A percentile compares a stretch with the other conserved stretches of the same genome.
Conservation (phyloP, 2,329 filamentous ascomycete species). For the Hymenoscyphus occultus region DNA sequence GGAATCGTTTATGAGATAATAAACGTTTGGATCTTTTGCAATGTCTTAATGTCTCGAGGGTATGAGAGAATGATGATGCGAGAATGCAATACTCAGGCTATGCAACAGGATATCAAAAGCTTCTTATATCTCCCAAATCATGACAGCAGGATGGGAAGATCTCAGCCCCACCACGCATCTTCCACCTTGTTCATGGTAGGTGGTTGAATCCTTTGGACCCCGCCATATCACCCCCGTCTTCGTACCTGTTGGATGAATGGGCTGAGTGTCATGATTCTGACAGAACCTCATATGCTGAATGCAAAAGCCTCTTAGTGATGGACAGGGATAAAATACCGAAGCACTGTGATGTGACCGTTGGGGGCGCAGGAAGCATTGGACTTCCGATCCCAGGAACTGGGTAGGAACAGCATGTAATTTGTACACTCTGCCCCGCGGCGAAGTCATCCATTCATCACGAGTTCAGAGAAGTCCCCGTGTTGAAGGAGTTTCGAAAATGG, state of each 20-base stretch:
- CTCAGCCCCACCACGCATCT: not conserved
- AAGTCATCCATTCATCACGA: not conserved
- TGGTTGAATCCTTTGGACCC: not conserved
- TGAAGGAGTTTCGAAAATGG: not conserved
- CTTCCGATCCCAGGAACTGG: not conserved
- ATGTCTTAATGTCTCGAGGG: not conserved
- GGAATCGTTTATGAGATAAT: too few relatives aligned
- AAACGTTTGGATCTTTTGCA: not conserved
- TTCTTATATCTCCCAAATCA: not conserved
- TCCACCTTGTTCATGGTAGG: not conserved
- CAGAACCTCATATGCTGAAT: not conserved
- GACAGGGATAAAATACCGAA: conserved; percentile 3
- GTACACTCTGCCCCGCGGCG: not conserved
- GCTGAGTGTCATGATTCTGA: not conserved
- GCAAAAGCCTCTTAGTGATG: not conserved
- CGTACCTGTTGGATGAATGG: not conserved
- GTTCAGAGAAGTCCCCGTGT: not conserved
- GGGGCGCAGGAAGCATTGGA: conserved; percentile 3
- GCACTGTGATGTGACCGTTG: conserved; percentile 1
- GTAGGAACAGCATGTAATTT: not conserved
- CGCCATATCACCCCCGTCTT: not conserved
- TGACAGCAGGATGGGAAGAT: not conserved
- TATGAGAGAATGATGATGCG: not conserved
- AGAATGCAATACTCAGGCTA: conserved; percentile 4
- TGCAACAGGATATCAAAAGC: not conserved